phyloP scores from a whole-genome alignment of 129 eudicot genomes.

The Apium graveolens region DNA sequence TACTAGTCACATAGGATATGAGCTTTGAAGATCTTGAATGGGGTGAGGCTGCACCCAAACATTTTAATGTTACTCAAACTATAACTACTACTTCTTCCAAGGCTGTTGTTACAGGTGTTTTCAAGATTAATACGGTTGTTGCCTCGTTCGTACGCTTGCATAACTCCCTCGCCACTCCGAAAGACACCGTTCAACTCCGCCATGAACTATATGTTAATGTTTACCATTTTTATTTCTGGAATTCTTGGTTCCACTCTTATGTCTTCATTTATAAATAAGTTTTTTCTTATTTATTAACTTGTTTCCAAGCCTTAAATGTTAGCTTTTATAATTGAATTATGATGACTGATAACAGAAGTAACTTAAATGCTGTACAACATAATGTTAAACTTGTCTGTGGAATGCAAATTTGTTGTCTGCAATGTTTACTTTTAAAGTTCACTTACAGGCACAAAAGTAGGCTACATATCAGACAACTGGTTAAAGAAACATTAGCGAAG shows the following conservation, averaged over 20 bases:
- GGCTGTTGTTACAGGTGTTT: conserved; percentile 89
- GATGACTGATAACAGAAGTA: too few species aligned
- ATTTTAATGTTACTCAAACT: background rate
- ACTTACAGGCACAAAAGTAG: conserved; percentile 71
- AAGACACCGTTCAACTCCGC: conserved; percentile 88
- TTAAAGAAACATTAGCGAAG: conserved; percentile 72
- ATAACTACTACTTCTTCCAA: background rate
- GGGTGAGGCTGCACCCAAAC: conserved; percentile 57
- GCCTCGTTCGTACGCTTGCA: conserved; percentile 76
- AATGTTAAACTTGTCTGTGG: too few species aligned
- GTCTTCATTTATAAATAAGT: too few species aligned
- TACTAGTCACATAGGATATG: too few species aligned
- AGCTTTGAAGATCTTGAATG: conserved; percentile 94
- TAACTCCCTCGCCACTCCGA: conserved; percentile 94
- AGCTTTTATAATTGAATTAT: too few species aligned
- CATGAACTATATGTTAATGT: conserved; percentile 54
- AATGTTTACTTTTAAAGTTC: conserved; percentile 9
- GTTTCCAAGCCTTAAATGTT: too few species aligned
- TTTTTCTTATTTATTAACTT: too few species aligned
- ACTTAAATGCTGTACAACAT: too few species aligned
- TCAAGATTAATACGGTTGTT: conserved; percentile 88
- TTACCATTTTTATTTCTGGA: too few species aligned
- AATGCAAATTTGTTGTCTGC: background rate
- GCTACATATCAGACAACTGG: conserved; percentile 72
- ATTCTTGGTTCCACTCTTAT: background rate